A percentile compares a stretch with the other conserved stretches of the same genome.
Evolutionary conservation across 305 asterid species (phyloP).

Genomic region (Fraxinus floribunda): DNA sequence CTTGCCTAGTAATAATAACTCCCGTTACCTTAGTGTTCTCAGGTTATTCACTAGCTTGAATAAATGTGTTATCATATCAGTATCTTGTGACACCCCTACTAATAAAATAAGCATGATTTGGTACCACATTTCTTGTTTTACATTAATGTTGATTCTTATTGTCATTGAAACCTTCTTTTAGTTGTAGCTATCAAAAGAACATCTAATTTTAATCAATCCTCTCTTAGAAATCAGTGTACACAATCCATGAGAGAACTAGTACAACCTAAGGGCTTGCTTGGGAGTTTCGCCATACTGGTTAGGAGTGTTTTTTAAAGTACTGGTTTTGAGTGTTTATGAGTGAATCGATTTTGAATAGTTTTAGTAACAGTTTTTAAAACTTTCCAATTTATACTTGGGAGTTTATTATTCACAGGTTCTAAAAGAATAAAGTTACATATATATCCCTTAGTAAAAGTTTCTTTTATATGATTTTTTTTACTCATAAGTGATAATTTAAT

Average conservation of each 20-base stretch:
- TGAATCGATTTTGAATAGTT: too few relatives aligned
- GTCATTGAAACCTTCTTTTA: neutral
- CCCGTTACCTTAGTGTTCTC: neutral
- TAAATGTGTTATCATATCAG: neutral
- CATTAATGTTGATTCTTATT: neutral
- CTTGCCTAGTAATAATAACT: neutral
- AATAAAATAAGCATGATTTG: neutral
- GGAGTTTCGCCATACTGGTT: too few relatives aligned
- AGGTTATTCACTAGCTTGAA: neutral
- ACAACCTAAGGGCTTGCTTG: neutral
- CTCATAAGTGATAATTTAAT: too few relatives aligned
- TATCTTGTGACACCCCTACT: neutral
- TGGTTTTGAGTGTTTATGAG: too few relatives aligned
- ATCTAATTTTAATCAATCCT: neutral
- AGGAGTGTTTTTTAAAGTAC: too few relatives aligned
- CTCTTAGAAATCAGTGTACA: neutral
- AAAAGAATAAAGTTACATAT: too few relatives aligned
- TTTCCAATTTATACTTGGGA: too few relatives aligned
- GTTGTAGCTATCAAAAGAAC: neutral
- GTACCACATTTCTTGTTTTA: neutral
- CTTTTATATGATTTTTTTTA: too few relatives aligned
- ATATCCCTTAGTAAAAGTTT: too few relatives aligned
- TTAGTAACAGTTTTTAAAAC: too few relatives aligned
- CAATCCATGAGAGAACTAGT: neutral
- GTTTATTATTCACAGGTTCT: too few relatives aligned